Evolutionary conservation across 2,329 filamentous ascomycete species (phyloP).

Genomic region (Monilinia polystroma): DNA sequence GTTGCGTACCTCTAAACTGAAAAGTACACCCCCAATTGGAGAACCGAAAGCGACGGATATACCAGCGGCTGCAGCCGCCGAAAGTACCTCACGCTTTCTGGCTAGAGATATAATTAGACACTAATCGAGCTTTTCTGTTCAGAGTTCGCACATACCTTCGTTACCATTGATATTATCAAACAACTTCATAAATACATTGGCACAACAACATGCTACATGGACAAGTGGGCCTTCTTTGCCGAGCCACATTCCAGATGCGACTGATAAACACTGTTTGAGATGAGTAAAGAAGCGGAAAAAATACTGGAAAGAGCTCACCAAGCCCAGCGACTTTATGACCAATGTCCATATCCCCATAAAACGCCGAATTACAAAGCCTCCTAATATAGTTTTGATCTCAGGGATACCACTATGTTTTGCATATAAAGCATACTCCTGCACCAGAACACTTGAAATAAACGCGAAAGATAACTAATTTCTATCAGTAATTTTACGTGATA

Average conservation of each 20-base stretch:
- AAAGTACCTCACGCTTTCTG: slow-evolving; percentile 88
- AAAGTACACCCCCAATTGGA: slow-evolving; percentile 85
- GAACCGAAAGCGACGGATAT: slow-evolving; percentile 61
- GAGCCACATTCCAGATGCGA: slow-evolving; percentile 92
- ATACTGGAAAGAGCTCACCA: slow-evolving; percentile 53
- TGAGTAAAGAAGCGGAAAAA: slow-evolving; percentile 28
- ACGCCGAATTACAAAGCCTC: slow-evolving; percentile 85
- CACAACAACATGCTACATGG: slow-evolving; percentile 95
- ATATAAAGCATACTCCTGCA: slow-evolving; percentile 80
- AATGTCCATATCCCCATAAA: slow-evolving; percentile 90
- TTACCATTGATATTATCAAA: slow-evolving; percentile 80
- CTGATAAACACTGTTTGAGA: slow-evolving; percentile 70
- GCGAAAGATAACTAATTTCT: slow-evolving; percentile 68
- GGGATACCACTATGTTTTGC: slow-evolving; percentile 95
- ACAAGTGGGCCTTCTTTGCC: slow-evolving; percentile 95
- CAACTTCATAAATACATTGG: slow-evolving; percentile 88
- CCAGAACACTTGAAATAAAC: slow-evolving; percentile 71
- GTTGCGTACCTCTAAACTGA: slow-evolving; percentile 75
- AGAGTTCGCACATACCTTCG: slow-evolving; percentile 59
- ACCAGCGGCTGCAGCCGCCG: slow-evolving; percentile 74
- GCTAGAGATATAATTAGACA: slow-evolving; percentile 49
- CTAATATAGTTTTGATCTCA: slow-evolving; percentile 94
- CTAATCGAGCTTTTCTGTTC: not conserved
- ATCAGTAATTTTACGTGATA: not conserved
- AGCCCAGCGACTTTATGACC: slow-evolving; percentile 81